Percentiles rank a stretch among this genome's conserved stretches.
phyloP scores from a whole-genome alignment of 2,329 filamentous ascomycete genomes.

The Microthyrium microscopicum region DNA sequence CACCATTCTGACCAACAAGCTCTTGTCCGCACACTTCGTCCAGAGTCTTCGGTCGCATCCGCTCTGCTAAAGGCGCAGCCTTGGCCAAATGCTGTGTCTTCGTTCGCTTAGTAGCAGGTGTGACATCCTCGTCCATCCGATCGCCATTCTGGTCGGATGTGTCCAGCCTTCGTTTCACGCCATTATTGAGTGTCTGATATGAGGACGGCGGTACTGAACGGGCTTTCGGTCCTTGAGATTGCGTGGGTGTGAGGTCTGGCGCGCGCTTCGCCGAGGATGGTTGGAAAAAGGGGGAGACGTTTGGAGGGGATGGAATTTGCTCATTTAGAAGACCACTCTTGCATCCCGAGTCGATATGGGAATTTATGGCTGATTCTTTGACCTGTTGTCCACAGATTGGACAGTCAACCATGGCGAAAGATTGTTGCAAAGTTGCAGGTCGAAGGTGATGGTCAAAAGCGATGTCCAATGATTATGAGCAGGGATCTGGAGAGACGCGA shows the following conservation, averaged over 20 bases:
- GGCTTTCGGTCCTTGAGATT: no score
- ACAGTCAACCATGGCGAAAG: conserved; percentile 48
- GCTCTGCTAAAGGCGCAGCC: conserved; percentile 74
- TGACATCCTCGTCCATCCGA: not conserved
- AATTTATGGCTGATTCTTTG: conserved; percentile 62
- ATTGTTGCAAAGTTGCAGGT: no score
- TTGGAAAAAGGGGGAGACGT: conserved; percentile 31
- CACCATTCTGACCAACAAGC: conserved; percentile 68
- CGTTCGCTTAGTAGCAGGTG: conserved; percentile 6
- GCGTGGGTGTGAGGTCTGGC: not conserved
- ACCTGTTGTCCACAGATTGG: conserved; percentile 67
- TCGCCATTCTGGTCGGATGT: conserved; percentile 10
- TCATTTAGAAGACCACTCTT: conserved; percentile 19
- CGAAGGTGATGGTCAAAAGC: no score
- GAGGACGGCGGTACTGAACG: no score
- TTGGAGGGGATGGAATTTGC: not conserved
- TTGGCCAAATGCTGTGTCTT: conserved; percentile 45
- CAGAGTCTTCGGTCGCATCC: conserved; percentile 72
- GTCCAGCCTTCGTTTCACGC: conserved; percentile 14
- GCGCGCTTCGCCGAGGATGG: conserved; percentile 18
- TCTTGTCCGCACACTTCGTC: conserved; percentile 87
- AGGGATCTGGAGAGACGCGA: no score
- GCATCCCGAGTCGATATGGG: conserved; percentile 78
- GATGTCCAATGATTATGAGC: no score
- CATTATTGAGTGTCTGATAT: no score